Conservation (phyloP, 2,329 filamentous ascomycete genomes). For the Diaporthe sp. region DNA sequence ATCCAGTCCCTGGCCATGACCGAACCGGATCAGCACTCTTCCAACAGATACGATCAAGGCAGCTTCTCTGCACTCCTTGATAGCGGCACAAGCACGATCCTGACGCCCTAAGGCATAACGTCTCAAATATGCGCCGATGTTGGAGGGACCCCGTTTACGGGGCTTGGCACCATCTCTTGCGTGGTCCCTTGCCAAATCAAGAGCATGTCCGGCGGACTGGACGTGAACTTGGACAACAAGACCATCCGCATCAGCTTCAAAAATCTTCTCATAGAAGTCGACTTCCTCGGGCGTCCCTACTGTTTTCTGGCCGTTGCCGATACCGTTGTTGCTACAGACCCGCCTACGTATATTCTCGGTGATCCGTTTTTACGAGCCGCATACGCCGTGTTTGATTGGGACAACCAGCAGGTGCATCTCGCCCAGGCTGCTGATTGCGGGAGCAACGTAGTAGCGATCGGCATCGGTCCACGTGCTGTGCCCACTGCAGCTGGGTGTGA, state of each 20-base stretch:
- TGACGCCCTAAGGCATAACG: constrained; percentile 59
- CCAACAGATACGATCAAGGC: constrained; percentile 16
- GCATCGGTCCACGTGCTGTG: neutral
- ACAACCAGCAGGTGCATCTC: constrained; percentile 29
- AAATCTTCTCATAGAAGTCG: constrained; percentile 26
- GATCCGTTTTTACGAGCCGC: constrained; percentile 11
- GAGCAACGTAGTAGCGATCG: constrained; percentile 15
- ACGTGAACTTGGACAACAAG: constrained; percentile 32
- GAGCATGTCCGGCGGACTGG: constrained; percentile 30
- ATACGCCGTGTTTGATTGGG: constrained; percentile 30
- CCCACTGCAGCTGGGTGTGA: constrained; percentile 21
- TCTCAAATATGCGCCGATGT: constrained; percentile 31
- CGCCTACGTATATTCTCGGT: constrained; percentile 16
- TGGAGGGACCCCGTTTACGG: neutral
- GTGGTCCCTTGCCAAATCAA: constrained; percentile 28
- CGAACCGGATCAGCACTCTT: neutral
- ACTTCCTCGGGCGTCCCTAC: neutral
- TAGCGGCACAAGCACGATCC: constrained; percentile 62
- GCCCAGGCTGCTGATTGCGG: constrained; percentile 26
- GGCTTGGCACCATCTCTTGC: neutral
- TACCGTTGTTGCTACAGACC: neutral
- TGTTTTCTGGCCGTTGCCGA: constrained; percentile 10
- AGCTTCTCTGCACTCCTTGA: constrained; percentile 59
- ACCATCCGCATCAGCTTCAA: constrained; percentile 32
- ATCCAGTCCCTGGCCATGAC: constrained; percentile 36